Evolutionary conservation across 2,329 filamentous ascomycete species (phyloP), one percentile per base, ranked within the genome.

Genomic region (Chaetomiaceae sp.): DNA sequence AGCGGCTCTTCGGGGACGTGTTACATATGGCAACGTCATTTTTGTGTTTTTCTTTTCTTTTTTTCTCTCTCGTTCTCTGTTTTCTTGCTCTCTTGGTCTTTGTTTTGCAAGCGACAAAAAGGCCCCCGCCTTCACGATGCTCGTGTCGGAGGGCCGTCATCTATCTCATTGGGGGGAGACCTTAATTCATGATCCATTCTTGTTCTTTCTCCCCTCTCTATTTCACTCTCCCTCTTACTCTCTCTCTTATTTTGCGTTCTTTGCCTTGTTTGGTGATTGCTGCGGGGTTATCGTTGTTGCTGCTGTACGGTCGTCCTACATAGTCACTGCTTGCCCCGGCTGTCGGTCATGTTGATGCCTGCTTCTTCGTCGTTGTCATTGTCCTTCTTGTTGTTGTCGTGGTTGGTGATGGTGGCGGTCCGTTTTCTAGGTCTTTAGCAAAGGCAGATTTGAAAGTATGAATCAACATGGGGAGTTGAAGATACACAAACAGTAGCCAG

Each of bases 71-170:
- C 30, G 25, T 27, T 5, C 25, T 27, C 25, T 5, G 25, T 27
- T 27, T 12, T 12, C 25, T 27, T n/a, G n/a, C n/a, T n/a, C n/a
- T n/a, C n/a, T n/a, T n/a, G n/a, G n/a, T n/a, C n/a, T n/a, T n/a
- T n/a, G n/a, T n/a, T n/a, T n/a, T n/a, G n/a, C n/a, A n/a, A 27
- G 25, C 39, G 39, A 42, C 39, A 42, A 42, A 42, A 42, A 42
- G 23, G 30, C n/a, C n/a, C 19, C 10, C 39, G 25, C 39, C 23
- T n/a, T 42, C 39, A 14, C 39, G 39, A 42, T 42, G 23, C 23
- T 10, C 27, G 39, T 42, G 39, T 30, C 39, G 39, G 39, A 30
- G 6, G 33, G 33, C 13, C 25, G 14, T 40, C 39, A 42, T 42
- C 40, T 16, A 16, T 27, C 23, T 30, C 16, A 8, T 39, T 23